Conservation (phyloP, 768 basidiomycete species). For the Fomitopsis serialis region DNA sequence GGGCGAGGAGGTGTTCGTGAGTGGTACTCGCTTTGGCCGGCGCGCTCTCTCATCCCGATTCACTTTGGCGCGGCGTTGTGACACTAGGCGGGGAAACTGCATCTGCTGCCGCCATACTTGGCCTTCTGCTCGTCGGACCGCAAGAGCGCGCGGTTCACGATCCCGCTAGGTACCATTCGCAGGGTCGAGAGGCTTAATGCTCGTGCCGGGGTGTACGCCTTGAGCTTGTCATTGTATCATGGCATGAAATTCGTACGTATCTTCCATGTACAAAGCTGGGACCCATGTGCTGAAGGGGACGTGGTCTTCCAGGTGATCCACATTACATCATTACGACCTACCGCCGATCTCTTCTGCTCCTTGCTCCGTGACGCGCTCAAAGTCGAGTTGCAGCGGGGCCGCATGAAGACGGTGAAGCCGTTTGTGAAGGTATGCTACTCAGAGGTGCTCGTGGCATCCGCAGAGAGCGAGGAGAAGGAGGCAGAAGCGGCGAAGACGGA, state of each 20-base stretch:
- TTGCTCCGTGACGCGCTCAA: conserved; percentile 87
- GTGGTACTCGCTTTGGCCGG: neutral
- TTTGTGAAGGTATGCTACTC: conserved; percentile 94
- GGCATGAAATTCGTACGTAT: conserved; percentile 77
- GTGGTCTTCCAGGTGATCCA: conserved; percentile 66
- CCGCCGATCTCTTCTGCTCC: conserved; percentile 89
- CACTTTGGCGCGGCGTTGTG: neutral
- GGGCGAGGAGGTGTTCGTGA: conserved; percentile 55
- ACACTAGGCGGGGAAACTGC: conserved; percentile 79
- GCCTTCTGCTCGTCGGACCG: conserved; percentile 88
- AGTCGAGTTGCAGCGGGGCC: conserved; percentile 79
- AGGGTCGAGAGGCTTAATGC: conserved; percentile 93
- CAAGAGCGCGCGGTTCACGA: conserved; percentile 85
- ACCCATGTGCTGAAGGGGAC: neutral
- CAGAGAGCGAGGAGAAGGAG: conserved; percentile 63
- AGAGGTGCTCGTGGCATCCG: conserved; percentile 62
- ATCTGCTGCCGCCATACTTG: conserved; percentile 85
- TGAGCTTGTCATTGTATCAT: conserved; percentile 92
- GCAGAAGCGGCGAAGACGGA: conserved; percentile 44
- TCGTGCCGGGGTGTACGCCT: conserved; percentile 92
- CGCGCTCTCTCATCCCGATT: neutral
- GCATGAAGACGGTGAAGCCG: conserved; percentile 89
- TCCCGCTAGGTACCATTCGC: conserved; percentile 89
- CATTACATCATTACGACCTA: conserved; percentile 87
- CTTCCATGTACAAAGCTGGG: neutral